Evolutionary conservation across 768 basidiomycete genomes (phyloP).

Genomic region (Suillus cothurnatus): DNA sequence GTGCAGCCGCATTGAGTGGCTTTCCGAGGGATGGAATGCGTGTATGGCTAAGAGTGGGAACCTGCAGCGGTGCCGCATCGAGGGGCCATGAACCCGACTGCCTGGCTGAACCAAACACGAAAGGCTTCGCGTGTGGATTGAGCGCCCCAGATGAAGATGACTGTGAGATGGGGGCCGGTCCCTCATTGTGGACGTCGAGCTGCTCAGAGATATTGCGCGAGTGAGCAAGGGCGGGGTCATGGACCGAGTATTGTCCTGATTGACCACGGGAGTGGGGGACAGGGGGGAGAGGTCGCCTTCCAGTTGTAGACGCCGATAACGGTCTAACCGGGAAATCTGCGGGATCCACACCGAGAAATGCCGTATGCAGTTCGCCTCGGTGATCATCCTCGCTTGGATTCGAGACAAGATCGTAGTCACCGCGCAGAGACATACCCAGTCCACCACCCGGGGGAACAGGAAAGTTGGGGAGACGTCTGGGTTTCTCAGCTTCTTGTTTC

Average conservation of each 20-base stretch:
- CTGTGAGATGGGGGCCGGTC: constrained; percentile 18
- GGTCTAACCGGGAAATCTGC: constrained; percentile 49
- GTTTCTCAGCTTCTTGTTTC: constrained; percentile 56
- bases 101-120: constrained; percentile 65
- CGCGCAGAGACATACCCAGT: constrained; percentile 40
- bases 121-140: constrained; percentile 84
- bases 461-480: constrained; percentile 77
- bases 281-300: constrained; percentile 55
- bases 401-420: constrained; percentile 75
- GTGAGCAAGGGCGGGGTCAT: constrained; percentile 66
- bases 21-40: constrained; percentile 56
- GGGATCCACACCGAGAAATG: constrained; percentile 47
- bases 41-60: constrained; percentile 39
- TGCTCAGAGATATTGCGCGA: constrained; percentile 53
- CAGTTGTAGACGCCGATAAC: constrained; percentile 44
- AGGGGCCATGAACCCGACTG: constrained; percentile 38
- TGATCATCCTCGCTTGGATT: constrained; percentile 83
- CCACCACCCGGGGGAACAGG: constrained; percentile 69
- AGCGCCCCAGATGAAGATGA: constrained; percentile 38
- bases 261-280: constrained; percentile 66
- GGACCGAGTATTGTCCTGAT: constrained; percentile 60
- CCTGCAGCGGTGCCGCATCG: constrained; percentile 35
- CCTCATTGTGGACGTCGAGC: constrained; percentile 34
- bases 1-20: constrained; percentile 77
- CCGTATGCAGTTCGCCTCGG: constrained; percentile 34